These are phyloP conservation scores for Tilletiopsis washingtonensis DNA, from an alignment of 1,284 basidiomycete species.

Conservation along the genomic window DNA sequence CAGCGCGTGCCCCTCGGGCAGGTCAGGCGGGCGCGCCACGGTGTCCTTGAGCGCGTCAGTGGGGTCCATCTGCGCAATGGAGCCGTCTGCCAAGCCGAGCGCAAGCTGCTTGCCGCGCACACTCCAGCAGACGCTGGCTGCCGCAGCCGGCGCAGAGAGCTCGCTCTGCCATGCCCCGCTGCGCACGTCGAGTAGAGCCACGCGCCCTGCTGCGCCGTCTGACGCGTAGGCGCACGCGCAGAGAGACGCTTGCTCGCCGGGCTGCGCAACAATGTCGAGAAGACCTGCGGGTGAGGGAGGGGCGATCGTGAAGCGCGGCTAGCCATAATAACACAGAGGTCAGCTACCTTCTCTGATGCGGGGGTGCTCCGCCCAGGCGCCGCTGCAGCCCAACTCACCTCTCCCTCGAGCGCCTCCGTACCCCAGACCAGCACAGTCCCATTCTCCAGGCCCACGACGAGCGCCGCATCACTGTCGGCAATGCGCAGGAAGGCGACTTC, in stretches of 20 bases:
- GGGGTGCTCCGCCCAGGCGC: neutral
- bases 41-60: slow-evolving; percentile 58
- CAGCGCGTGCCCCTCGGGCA: slow-evolving; percentile 53
- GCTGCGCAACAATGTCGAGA: neutral
- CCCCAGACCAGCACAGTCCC: slow-evolving; percentile 29
- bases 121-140: slow-evolving; percentile 64
- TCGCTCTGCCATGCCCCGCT: slow-evolving; percentile 19
- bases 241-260: slow-evolving; percentile 48
- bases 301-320: neutral
- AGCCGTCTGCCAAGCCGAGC: slow-evolving; percentile 63
- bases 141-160: slow-evolving; percentile 11
- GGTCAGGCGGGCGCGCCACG: slow-evolving; percentile 54
- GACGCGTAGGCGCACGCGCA: slow-evolving; percentile 45
- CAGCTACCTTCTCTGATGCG: too few relatives aligned
- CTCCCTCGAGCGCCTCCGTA: slow-evolving; percentile 11
- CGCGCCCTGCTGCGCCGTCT: slow-evolving; percentile 28
- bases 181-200: slow-evolving; percentile 20
- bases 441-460: slow-evolving; percentile 25
- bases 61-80: slow-evolving; percentile 63
- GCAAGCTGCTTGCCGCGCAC: slow-evolving; percentile 78
- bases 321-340: slow-evolving; percentile 14
- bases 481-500: slow-evolving; percentile 20
- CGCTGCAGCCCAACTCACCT: slow-evolving; percentile 3
- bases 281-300: neutral
- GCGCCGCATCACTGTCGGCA: slow-evolving; percentile 14